phyloP scores from a whole-genome alignment of 2,329 filamentous ascomycete genomes.

The Nemania abortiva region DNA sequence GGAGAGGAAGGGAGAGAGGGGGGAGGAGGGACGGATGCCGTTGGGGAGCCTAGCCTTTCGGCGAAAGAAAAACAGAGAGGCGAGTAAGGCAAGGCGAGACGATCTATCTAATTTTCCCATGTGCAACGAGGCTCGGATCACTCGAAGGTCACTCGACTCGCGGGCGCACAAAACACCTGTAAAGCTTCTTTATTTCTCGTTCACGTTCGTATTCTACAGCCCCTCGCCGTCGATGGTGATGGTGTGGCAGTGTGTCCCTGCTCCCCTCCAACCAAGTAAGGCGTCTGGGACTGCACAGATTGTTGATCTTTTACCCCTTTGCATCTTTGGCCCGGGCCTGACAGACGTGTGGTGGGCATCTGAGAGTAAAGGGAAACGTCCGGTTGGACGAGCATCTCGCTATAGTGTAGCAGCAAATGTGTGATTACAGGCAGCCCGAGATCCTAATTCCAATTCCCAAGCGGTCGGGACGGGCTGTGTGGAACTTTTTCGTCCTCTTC shows the following conservation, averaged over 20 bases:
- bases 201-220: not conserved
- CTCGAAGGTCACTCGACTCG: not conserved
- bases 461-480: conserved; percentile 31
- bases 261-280: conserved; percentile 23
- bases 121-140: not conserved
- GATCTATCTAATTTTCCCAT: not conserved
- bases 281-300: conserved; percentile 30
- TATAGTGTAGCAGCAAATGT: conserved; percentile 12
- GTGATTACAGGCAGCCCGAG: conserved; percentile 25
- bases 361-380: conserved; percentile 26
- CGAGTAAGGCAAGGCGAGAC: not conserved
- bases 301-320: conserved; percentile 18
- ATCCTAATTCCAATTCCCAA: conserved; percentile 31
- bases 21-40: conserved; percentile 26
- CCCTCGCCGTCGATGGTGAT: not conserved
- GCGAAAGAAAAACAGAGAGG: not conserved
- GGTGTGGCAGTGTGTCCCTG: conserved; percentile 22
- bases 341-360: conserved; percentile 23
- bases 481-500: conserved; percentile 12
- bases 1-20: conserved; percentile 6
- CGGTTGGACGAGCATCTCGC: conserved; percentile 29
- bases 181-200: not conserved
- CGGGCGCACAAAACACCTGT: not conserved
- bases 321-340: conserved; percentile 15
- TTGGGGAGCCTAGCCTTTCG: conserved; percentile 32